Conservation (phyloP, 1,284 basidiomycete species). For the Boletus smithii region DNA sequence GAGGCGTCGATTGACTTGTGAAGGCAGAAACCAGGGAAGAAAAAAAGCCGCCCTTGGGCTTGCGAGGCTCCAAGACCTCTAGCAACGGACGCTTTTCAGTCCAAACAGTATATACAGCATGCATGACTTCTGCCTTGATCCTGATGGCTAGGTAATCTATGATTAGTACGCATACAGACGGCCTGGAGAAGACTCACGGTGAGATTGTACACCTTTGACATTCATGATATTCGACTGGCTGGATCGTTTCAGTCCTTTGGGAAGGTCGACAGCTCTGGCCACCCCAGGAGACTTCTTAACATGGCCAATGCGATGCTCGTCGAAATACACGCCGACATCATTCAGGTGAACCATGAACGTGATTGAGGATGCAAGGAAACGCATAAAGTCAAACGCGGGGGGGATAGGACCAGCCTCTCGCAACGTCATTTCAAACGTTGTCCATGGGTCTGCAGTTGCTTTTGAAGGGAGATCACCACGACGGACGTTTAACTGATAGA, state of each 20-base stretch:
- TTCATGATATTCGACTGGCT: slow-evolving; percentile 25
- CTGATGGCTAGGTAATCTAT: slow-evolving; percentile 51
- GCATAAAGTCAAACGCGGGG: slow-evolving; percentile 78
- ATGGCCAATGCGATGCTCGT: slow-evolving; percentile 74
- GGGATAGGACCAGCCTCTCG: slow-evolving; percentile 85
- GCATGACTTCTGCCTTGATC: slow-evolving; percentile 82
- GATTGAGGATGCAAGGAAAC: slow-evolving; percentile 90
- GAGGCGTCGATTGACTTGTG: slow-evolving; percentile 39
- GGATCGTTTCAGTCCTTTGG: slow-evolving; percentile 19
- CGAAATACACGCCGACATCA: slow-evolving; percentile 76
- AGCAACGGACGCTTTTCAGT: slow-evolving; percentile 51
- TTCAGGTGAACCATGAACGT: slow-evolving; percentile 89
- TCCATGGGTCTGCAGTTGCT: slow-evolving; percentile 59
- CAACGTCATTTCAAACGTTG: slow-evolving; percentile 87
- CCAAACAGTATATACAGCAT: slow-evolving; percentile 76
- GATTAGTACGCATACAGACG: background rate
- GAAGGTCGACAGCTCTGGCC: slow-evolving; percentile 56
- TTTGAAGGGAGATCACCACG: slow-evolving; percentile 61
- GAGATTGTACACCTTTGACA: slow-evolving; percentile 21
- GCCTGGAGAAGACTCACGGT: slow-evolving; percentile 12
- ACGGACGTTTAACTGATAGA: slow-evolving; percentile 65
- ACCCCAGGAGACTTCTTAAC: slow-evolving; percentile 69
- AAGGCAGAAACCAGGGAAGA: slow-evolving; percentile 73
- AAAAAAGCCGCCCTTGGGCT: slow-evolving; percentile 61
- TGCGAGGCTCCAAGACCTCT: slow-evolving; percentile 38